These are phyloP conservation scores for Sodiomyces alkalinus DNA, from an alignment of 2,329 filamentous ascomycete genomes.

Conservation along the genomic window DNA sequence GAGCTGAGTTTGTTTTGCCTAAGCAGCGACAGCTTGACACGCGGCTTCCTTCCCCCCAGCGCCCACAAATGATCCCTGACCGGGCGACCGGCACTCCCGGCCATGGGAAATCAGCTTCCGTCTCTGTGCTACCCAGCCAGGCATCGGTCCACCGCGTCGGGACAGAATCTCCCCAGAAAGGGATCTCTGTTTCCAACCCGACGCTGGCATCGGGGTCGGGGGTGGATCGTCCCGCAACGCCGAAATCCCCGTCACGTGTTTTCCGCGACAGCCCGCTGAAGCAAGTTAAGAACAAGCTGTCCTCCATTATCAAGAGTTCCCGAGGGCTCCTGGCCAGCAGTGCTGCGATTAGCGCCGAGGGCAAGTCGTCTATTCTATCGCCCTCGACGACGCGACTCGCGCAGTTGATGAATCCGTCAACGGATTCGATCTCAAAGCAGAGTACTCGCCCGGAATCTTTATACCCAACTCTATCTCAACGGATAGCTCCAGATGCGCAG, in stretches of 20 bases:
- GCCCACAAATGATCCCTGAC: slow-evolving; percentile 14
- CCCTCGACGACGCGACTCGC: slow-evolving; percentile 33
- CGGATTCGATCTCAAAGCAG: slow-evolving; percentile 26
- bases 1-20: slow-evolving; percentile 28
- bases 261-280: slow-evolving; percentile 68
- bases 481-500: slow-evolving; percentile 15
- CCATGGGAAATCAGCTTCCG: slow-evolving; percentile 49
- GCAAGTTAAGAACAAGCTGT: slow-evolving; percentile 83
- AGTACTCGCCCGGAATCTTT: slow-evolving; percentile 17
- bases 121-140: slow-evolving; percentile 32
- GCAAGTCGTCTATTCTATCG: slow-evolving; percentile 41
- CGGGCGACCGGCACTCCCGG: slow-evolving; percentile 19
- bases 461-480: slow-evolving; percentile 31
- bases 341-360: slow-evolving; percentile 46
- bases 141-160: slow-evolving; percentile 2
- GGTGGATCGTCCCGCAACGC: slow-evolving; percentile 25
- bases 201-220: slow-evolving; percentile 32
- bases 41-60: slow-evolving; percentile 20
- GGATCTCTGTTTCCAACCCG: slow-evolving; percentile 43
- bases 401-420: slow-evolving; percentile 27
- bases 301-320: slow-evolving; percentile 78
- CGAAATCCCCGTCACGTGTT: slow-evolving; percentile 40
- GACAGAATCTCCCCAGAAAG: slow-evolving; percentile 36
- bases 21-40: slow-evolving; percentile 20
- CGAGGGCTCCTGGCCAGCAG: slow-evolving; percentile 75